Evolutionary conservation across 2,329 filamentous ascomycete genomes (phyloP), one percentile per base, ranked within the genome.

Genomic region (Cephalotrichum gorgonifer): DNA sequence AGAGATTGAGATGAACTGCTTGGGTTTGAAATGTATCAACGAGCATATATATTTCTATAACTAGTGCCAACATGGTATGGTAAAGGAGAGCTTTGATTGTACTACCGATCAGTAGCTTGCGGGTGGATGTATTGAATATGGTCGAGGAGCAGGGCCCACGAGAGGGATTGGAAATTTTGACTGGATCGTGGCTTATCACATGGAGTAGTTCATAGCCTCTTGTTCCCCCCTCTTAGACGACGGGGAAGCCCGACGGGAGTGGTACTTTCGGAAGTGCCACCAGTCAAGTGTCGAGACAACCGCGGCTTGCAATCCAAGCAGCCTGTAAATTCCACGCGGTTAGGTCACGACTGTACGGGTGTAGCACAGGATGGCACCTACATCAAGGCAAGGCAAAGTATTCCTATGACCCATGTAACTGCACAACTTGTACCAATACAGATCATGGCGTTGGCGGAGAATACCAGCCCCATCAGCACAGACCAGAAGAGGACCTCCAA

Each of bases 401-500:
- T 8, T 2, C 15, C 35, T 3, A 39, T 17, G 4, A 39, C 35
- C 7, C n/a, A 9, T 17, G 17, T 39, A 39, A 39, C 17, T 6
- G 15, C 35, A 20, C 35, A 39, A 20, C 35, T 39, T 3, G 35
- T 20, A 20, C 35, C 35, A 20, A 39, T 39, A 11, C 35, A 39
- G 9, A 39, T 39, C n/a, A 9, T 22, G 2, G 35, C n/a, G 17
- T 20, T 20, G n/a, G 35, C n/a, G n/a, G 11, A 9, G 35, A 39
- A 39, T 2, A 5, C 35, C 35, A 39, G 17, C 5, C 35, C 35
- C 35, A 39, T 39, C 15, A 39, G 35, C 20, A 7, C 43, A 20
- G 28, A 20, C 68, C 69, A 72, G 54, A 71, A 71, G 14, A 70
- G 57, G 14, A 66, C 53, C 52, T 73, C 69, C 15, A 71, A 55